Evolutionary conservation across 306 rosid species (phyloP).

Genomic region (Hippophae rhamnoides): DNA sequence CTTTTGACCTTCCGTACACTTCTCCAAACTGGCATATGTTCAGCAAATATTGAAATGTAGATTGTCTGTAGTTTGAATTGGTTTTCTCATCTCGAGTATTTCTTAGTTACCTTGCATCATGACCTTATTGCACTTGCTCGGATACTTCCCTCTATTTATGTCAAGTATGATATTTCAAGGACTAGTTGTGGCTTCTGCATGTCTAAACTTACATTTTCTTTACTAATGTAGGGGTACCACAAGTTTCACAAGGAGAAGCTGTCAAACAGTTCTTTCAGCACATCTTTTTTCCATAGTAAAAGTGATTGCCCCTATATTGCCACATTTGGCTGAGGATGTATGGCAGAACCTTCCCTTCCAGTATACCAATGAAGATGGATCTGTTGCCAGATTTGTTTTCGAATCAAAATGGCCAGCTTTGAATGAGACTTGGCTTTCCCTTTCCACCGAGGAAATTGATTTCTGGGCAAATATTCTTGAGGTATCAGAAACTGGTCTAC

Average conservation of each 20-base stretch:
- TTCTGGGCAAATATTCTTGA: constrained; percentile 85
- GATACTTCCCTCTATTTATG: background rate
- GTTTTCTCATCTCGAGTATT: too few species aligned
- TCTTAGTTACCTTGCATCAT: too few species aligned
- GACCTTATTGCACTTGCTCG: background rate
- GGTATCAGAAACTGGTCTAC: constrained; percentile 30
- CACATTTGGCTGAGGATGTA: constrained; percentile 97
- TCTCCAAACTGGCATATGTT: too few species aligned
- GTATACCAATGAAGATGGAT: constrained; percentile 49
- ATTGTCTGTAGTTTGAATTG: too few species aligned
- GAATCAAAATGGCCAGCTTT: constrained; percentile 87
- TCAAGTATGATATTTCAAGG: background rate
- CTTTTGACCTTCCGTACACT: background rate
- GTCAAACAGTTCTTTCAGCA: constrained; percentile 90
- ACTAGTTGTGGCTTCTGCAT: background rate
- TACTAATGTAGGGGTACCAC: constrained; percentile 54
- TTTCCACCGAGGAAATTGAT: constrained; percentile 58
- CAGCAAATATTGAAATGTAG: background rate
- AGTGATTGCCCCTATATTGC: constrained; percentile 85
- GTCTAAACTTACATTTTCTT: background rate
- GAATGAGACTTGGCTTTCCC: constrained; percentile 61
- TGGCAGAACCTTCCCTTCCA: constrained; percentile 97
- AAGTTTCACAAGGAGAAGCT: constrained; percentile 84
- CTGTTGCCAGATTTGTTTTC: constrained; percentile 67
- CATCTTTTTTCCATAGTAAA: constrained; percentile 69